Conservation (phyloP, 2,329 filamentous ascomycete species). For the Penicillium italicum region DNA sequence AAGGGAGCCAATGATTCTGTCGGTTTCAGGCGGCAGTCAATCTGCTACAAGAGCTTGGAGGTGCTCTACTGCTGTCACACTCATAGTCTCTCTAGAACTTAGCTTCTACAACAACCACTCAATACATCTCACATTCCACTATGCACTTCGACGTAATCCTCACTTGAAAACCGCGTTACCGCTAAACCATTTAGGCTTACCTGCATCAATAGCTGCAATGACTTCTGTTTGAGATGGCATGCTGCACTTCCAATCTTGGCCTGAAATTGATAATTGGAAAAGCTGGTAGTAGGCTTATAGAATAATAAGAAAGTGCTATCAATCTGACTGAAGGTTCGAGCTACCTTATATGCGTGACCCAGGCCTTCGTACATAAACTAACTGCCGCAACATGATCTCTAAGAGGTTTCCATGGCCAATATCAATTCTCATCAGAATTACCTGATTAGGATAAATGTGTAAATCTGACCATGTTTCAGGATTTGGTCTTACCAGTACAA, state of each 20-base stretch:
- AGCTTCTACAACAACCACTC: too few species aligned
- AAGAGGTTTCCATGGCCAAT: neutral
- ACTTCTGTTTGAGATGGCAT: slow-evolving; percentile 10
- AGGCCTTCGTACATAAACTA: neutral
- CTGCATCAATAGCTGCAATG: neutral
- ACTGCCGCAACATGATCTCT: neutral
- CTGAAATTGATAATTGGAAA: neutral
- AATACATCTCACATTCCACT: too few species aligned
- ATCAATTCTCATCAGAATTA: neutral
- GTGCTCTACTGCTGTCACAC: neutral
- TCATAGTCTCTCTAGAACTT: too few species aligned
- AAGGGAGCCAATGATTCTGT: slow-evolving; percentile 18
- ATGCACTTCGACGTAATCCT: too few species aligned
- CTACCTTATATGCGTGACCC: neutral
- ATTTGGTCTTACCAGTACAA: neutral
- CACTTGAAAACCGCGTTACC: too few species aligned
- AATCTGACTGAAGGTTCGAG: neutral
- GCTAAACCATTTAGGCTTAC: neutral
- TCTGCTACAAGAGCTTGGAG: neutral
- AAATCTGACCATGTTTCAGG: neutral
- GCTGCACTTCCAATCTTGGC: neutral
- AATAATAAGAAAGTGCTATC: neutral
- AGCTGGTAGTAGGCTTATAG: neutral
- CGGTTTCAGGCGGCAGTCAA: neutral
- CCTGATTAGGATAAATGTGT: neutral